These are phyloP conservation scores for Beauveria rudraprayagi DNA, from an alignment of 2,329 filamentous ascomycete species.

Conservation along the genomic window DNA sequence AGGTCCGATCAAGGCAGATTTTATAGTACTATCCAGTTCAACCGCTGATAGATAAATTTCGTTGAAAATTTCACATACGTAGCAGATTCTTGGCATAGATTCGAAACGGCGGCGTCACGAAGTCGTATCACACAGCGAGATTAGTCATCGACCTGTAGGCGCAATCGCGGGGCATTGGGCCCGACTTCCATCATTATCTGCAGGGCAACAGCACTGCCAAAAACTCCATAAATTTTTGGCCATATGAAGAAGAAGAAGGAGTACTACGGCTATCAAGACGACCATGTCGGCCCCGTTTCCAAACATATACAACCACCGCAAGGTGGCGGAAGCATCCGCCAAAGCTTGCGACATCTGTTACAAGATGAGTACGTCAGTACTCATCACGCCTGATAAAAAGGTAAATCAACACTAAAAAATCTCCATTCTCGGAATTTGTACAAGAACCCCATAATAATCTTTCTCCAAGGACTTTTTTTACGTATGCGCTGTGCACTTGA, in stretches of 20 bases:
- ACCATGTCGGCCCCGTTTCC: slow-evolving; percentile 46
- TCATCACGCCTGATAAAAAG: slow-evolving; percentile 86
- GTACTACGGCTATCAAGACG: neutral
- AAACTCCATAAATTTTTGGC: neutral
- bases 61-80: neutral
- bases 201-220: neutral
- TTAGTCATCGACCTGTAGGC: slow-evolving; percentile 4
- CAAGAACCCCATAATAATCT: neutral
- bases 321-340: slow-evolving; percentile 73
- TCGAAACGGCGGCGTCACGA: neutral
- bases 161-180: neutral
- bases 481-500: slow-evolving; percentile 73
- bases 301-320: slow-evolving; percentile 79
- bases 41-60: too few species aligned
- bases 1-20: too few species aligned
- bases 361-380: slow-evolving; percentile 76
- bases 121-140: neutral
- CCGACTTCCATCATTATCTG: neutral
- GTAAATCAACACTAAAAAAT: slow-evolving; percentile 33
- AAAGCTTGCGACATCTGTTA: slow-evolving; percentile 89
- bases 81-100: neutral
- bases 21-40: too few species aligned
- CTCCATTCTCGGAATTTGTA: neutral
- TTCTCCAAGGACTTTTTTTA: slow-evolving; percentile 73
- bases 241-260: neutral